Evolutionary conservation across 1,139 yeast genomes (phyloP).

Genomic region (Geotrichum carabidarum): DNA sequence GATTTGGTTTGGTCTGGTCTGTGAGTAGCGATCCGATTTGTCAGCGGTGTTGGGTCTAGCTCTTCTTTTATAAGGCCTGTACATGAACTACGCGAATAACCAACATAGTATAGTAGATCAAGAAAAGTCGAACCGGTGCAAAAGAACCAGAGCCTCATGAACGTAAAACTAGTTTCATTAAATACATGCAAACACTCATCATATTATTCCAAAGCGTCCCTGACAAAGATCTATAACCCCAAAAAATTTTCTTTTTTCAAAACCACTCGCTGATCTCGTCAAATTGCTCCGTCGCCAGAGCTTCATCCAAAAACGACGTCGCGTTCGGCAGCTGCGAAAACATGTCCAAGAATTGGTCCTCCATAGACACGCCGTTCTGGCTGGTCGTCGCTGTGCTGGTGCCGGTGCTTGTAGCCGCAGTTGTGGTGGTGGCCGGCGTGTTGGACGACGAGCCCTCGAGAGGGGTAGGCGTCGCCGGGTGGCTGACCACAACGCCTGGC

Average conservation of each 20-base stretch:
- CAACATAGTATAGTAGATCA: neutral
- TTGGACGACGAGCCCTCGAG: neutral
- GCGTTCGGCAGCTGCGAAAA: conserved; percentile 38
- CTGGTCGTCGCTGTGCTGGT: too few species aligned
- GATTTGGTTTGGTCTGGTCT: too few species aligned
- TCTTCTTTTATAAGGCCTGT: too few species aligned
- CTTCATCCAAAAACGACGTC: conserved; percentile 37
- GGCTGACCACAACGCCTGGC: neutral
- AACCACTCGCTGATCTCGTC: conserved; percentile 22
- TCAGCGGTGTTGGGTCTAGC: too few species aligned
- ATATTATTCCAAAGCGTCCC: neutral
- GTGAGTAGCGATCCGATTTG: too few species aligned
- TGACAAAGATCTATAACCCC: too few species aligned
- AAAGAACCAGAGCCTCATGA: too few species aligned
- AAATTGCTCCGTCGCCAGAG: conserved; percentile 30
- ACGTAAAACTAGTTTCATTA: neutral
- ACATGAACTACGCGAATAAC: neutral
- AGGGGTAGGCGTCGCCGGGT: neutral
- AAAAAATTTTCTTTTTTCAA: neutral
- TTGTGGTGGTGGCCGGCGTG: too few species aligned
- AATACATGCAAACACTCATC: too few species aligned
- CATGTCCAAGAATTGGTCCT: conserved; percentile 34
- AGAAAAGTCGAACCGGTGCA: too few species aligned
- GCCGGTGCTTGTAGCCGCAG: too few species aligned
- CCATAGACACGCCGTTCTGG: conserved; percentile 22